Conservation (phyloP, 176 grass and related monocot genomes). For the Oryza coarctata region DNA sequence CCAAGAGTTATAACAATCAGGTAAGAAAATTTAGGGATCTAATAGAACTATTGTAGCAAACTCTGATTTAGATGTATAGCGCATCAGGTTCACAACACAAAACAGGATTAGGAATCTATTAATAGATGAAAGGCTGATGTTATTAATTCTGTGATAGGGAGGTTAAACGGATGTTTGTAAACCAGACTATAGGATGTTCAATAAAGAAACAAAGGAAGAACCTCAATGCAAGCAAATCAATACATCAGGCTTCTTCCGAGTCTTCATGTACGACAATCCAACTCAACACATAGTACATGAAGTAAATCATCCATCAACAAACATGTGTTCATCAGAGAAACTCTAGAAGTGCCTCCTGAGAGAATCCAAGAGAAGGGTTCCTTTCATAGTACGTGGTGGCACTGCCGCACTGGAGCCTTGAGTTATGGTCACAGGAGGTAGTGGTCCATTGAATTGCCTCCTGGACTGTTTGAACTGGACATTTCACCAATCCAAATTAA, state of each 20-base stretch:
- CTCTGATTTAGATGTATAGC: background rate
- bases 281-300: background rate
- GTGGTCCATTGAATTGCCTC: constrained; percentile 5
- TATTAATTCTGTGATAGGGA: background rate
- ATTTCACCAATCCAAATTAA: background rate
- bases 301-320: background rate
- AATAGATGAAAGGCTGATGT: background rate
- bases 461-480: constrained; percentile 4
- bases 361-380: constrained; percentile 1
- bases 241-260: background rate
- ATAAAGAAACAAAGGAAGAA: background rate
- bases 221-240: background rate
- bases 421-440: constrained; percentile 13
- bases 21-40: background rate
- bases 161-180: background rate
- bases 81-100: background rate
- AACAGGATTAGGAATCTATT: background rate
- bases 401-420: background rate
- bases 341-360: background rate
- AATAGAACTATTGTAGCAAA: background rate
- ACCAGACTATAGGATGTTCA: constrained; percentile 16
- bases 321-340: background rate
- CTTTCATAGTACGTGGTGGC: background rate
- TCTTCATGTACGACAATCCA: background rate
- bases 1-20: background rate